A percentile compares a stretch with the other conserved stretches of the same genome.
phyloP scores from a whole-genome alignment of 345 rosid species.

The Camelina laxa region DNA sequence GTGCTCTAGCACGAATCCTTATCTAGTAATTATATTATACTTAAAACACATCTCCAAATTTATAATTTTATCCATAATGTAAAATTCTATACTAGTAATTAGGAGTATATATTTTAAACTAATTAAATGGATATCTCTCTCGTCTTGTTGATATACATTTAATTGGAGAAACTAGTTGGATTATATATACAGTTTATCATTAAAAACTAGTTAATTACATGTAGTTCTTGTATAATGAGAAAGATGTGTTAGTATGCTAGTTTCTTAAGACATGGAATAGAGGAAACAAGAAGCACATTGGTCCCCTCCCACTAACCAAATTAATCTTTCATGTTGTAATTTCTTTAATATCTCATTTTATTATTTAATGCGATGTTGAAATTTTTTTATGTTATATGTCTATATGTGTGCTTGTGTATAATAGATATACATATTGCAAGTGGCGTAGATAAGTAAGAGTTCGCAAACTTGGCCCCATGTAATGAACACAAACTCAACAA shows the following conservation, averaged over 20 bases:
- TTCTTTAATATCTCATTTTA: background rate
- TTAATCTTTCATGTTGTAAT: conserved; percentile 19
- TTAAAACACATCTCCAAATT: conserved; percentile 4
- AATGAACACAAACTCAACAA: conserved; percentile 32
- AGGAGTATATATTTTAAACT: background rate
- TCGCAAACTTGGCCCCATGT: conserved; percentile 45
- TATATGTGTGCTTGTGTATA: conserved; percentile 17
- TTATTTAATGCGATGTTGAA: background rate
- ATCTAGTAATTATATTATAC: background rate
- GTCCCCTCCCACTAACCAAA: conserved; percentile 44
- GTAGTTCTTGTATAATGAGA: conserved; percentile 18
- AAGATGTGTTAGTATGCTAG: conserved; percentile 25
- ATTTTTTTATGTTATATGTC: background rate
- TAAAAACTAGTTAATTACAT: background rate
- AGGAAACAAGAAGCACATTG: conserved; percentile 28
- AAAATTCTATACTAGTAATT: background rate
- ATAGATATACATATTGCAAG: conserved; percentile 25
- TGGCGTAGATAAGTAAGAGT: conserved; percentile 19
- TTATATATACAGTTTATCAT: background rate
- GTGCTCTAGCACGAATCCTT: too few species aligned
- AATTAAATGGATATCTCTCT: background rate
- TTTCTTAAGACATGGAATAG: conserved; percentile 29
- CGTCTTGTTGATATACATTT: background rate
- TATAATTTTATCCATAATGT: background rate
- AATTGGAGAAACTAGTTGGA: background rate